These are phyloP conservation scores for Pelargonium fulgidum DNA, from an alignment of 441 rosid genomes.

Conservation along the genomic window DNA sequence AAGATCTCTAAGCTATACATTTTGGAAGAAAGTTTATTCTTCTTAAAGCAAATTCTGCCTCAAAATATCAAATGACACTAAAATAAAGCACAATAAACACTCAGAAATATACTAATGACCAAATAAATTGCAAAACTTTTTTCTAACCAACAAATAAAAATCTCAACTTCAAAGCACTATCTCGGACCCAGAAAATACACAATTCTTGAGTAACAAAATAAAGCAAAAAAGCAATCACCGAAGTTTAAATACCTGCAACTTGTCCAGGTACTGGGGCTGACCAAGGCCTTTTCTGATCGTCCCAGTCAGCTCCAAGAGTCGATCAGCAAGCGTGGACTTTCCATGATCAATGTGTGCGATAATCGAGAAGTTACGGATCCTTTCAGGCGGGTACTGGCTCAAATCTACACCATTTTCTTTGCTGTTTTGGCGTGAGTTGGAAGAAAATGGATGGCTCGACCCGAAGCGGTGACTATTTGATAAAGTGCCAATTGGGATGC, in stretches of 20 bases:
- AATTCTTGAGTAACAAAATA: neutral
- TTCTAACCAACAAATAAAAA: neutral
- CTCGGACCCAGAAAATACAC: neutral
- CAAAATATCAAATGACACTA: too few species aligned
- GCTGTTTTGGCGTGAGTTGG: constrained; percentile 42
- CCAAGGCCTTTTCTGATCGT: constrained; percentile 90
- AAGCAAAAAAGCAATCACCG: neutral
- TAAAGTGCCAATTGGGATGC: constrained; percentile 5
- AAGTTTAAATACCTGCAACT: constrained; percentile 53
- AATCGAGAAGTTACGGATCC: constrained; percentile 86
- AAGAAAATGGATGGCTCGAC: constrained; percentile 33
- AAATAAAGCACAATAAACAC: too few species aligned
- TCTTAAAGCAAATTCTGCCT: too few species aligned
- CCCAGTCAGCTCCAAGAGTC: constrained; percentile 93
- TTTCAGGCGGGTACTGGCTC: constrained; percentile 62
- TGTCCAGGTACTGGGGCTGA: constrained; percentile 96
- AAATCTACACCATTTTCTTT: constrained; percentile 48
- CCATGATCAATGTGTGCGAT: constrained; percentile 97
- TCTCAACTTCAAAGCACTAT: neutral
- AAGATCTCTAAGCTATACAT: too few species aligned
- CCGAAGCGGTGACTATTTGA: constrained; percentile 22
- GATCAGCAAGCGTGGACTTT: constrained; percentile 92
- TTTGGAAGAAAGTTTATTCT: too few species aligned
- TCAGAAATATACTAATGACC: too few species aligned
- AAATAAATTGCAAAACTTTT: neutral